Conservation (phyloP, 164 flowering plant genomes). For the Berberis thunbergii region DNA sequence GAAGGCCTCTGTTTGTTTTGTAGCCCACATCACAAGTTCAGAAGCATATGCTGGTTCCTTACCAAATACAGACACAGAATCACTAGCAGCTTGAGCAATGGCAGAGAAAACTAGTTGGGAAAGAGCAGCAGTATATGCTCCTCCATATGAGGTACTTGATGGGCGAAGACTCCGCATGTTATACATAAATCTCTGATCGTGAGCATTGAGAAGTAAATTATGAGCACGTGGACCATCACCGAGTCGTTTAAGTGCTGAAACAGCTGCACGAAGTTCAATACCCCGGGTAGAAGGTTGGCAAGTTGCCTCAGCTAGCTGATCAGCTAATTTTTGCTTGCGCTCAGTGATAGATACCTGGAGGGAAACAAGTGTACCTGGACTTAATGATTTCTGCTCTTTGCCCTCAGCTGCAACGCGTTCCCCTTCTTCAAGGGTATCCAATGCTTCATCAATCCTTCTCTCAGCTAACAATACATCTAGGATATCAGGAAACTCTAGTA, state of each 20-base stretch:
- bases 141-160: constrained; percentile 79
- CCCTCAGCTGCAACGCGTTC: constrained; percentile 56
- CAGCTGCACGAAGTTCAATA: constrained; percentile 79
- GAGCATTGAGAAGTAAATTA: constrained; percentile 69
- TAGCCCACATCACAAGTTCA: constrained; percentile 95
- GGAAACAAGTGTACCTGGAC: constrained; percentile 29
- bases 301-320: constrained; percentile 86
- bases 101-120: constrained; percentile 89
- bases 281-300: constrained; percentile 91
- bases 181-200: constrained; percentile 61
- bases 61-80: constrained; percentile 73
- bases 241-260: constrained; percentile 78
- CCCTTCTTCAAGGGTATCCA: constrained; percentile 78
- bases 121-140: constrained; percentile 86
- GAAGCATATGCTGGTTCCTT: constrained; percentile 72
- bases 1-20: constrained; percentile 76
- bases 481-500: constrained; percentile 60
- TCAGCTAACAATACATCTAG: constrained; percentile 92
- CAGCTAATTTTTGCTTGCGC: constrained; percentile 66
- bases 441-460: constrained; percentile 85
- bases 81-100: constrained; percentile 94
- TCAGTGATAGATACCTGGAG: constrained; percentile 52
- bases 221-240: constrained; percentile 98
- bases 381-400: constrained; percentile 35
- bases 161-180: constrained; percentile 77